These are phyloP conservation scores for Neurospora sp. DNA, from an alignment of 495 filamentous ascomycete genomes.

Conservation along the genomic window DNA sequence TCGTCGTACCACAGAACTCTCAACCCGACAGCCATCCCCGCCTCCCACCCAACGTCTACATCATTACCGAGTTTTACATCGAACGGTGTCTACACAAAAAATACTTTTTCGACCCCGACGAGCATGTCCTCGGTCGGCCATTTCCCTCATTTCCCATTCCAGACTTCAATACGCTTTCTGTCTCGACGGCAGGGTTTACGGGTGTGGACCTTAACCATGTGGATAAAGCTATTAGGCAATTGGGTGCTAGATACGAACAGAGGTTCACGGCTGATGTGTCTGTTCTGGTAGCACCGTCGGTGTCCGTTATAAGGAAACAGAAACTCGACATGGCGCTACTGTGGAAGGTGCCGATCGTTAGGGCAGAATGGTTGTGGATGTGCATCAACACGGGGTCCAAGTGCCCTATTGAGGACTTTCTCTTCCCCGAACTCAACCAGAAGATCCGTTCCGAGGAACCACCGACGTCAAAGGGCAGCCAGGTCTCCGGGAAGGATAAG, in stretches of 20 bases:
- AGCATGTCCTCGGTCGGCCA: conserved; percentile 64
- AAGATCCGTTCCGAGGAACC: conserved; percentile 4
- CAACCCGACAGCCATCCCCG: conserved; percentile 28
- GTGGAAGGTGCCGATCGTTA: conserved; percentile 70
- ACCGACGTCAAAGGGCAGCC: background rate
- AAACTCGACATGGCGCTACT: conserved; percentile 66
- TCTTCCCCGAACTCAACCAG: conserved; percentile 28
- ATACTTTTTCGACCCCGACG: conserved; percentile 54
- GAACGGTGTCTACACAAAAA: conserved; percentile 77
- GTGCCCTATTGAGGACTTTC: conserved; percentile 26
- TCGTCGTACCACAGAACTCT: conserved; percentile 41
- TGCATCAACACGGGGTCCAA: conserved; percentile 46
- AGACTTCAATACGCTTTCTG: conserved; percentile 55
- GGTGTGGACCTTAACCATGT: conserved; percentile 81
- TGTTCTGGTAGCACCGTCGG: conserved; percentile 57
- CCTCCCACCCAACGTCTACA: conserved; percentile 26
- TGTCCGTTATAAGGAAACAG: conserved; percentile 47
- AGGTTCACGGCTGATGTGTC: conserved; percentile 54
- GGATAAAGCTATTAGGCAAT: conserved; percentile 58
- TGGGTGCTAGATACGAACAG: conserved; percentile 74
- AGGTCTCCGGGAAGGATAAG: background rate
- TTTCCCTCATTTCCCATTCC: conserved; percentile 57
- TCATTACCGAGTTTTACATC: conserved; percentile 87
- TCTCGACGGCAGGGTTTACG: conserved; percentile 74
- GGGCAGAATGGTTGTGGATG: conserved; percentile 71